Conservation (phyloP, 371 early-diverging fungal species). For the Batkoa obscura region DNA sequence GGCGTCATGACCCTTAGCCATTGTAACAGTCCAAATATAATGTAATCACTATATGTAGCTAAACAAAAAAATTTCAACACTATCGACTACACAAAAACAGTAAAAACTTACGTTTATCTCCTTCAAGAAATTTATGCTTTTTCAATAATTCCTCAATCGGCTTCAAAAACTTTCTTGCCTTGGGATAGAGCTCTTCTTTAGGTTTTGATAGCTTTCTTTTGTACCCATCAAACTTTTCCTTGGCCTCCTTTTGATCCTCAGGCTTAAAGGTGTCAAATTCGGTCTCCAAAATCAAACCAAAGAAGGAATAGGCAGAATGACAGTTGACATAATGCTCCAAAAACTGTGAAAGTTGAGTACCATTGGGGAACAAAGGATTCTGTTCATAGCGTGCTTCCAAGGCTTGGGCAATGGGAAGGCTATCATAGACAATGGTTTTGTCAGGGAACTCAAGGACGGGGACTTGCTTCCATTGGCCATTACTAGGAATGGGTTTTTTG, state of each 20-base stretch:
- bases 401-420: neutral
- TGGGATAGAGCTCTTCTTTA: neutral
- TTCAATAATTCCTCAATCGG: neutral
- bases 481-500: too few relatives aligned
- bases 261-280: too few relatives aligned
- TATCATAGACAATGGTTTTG: neutral
- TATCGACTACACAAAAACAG: too few relatives aligned
- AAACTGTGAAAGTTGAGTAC: too few relatives aligned
- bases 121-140: neutral
- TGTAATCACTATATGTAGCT: too few relatives aligned
- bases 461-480: neutral
- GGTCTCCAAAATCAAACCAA: too few relatives aligned
- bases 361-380: neutral
- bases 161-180: neutral
- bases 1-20: too few relatives aligned
- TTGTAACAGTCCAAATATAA: too few relatives aligned
- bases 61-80: too few relatives aligned
- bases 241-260: neutral
- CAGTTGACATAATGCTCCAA: too few relatives aligned
- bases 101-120: neutral
- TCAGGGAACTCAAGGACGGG: neutral
- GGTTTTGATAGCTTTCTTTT: neutral
- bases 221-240: neutral
- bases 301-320: too few relatives aligned
- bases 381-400: neutral